A percentile compares a stretch with the other conserved stretches of the same genome.
Evolutionary conservation across 2,329 filamentous ascomycete genomes (phyloP).

Genomic region (Xylaria sp.): DNA sequence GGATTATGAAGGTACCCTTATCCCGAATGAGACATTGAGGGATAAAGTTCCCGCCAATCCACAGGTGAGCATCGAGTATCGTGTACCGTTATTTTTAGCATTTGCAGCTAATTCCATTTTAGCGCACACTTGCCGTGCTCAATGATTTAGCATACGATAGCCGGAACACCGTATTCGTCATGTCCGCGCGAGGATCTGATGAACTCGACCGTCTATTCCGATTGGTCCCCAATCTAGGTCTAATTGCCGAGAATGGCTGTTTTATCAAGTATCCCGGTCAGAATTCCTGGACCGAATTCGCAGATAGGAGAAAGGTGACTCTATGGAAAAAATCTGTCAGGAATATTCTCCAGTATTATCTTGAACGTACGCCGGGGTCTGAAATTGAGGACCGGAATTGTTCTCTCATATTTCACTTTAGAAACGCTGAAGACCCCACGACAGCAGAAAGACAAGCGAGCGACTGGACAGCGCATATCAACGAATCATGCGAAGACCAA

Average conservation of each 20-base stretch:
- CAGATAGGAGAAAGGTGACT: conserved; percentile 74
- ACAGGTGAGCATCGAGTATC: conserved; percentile 55
- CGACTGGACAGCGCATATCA: conserved; percentile 94
- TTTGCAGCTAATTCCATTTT: conserved; percentile 33
- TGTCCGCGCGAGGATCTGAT: conserved; percentile 88
- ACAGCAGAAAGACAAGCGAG: conserved; percentile 81
- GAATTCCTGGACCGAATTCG: conserved; percentile 80
- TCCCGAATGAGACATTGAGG: conserved; percentile 84
- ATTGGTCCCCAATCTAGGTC: conserved; percentile 81
- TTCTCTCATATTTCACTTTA: conserved; percentile 91
- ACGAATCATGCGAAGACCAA: conserved; percentile 87
- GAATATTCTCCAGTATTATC: conserved; percentile 86
- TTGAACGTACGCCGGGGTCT: conserved; percentile 87
- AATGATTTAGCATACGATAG: conserved; percentile 83
- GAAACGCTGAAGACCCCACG: conserved; percentile 79
- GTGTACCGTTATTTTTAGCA: not conserved
- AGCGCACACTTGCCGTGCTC: conserved; percentile 83
- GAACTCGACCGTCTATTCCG: conserved; percentile 89
- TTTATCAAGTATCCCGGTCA: conserved; percentile 79
- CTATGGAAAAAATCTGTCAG: conserved; percentile 87
- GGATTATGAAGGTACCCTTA: conserved; percentile 93
- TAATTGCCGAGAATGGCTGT: conserved; percentile 95
- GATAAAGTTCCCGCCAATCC: conserved; percentile 88
- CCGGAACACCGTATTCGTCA: conserved; percentile 89
- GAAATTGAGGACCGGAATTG: conserved; percentile 92